Conservation (phyloP, 2,329 filamentous ascomycete species). For the Aaosphaeria arxii region DNA sequence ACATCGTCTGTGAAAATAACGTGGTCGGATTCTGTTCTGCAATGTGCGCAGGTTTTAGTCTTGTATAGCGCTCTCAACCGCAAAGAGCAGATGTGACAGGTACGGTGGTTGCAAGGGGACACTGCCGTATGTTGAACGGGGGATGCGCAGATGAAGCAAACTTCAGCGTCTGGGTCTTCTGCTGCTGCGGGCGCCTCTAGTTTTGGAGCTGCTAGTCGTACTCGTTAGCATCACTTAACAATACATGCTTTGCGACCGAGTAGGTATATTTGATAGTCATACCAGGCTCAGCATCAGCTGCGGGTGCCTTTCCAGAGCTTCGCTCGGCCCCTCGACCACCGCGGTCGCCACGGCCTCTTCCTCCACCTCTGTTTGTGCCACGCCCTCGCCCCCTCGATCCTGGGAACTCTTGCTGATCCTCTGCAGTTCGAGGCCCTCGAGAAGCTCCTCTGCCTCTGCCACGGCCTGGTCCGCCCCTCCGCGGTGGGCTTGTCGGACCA, state of each 20-base stretch:
- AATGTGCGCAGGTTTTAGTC: constrained; percentile 94
- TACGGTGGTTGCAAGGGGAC: constrained; percentile 91
- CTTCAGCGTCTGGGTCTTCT: constrained; percentile 66
- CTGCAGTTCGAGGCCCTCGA: constrained; percentile 13
- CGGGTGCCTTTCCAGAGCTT: constrained; percentile 31
- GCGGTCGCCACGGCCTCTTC: constrained; percentile 30
- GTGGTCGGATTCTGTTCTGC: constrained; percentile 72
- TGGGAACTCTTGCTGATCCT: constrained; percentile 15
- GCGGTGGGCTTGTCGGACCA: constrained; percentile 22
- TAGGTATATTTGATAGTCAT: background rate
- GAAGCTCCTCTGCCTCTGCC: constrained; percentile 17
- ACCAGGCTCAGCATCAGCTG: constrained; percentile 42
- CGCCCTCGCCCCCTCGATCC: constrained; percentile 31
- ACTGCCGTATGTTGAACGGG: constrained; percentile 83
- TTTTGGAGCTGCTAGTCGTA: background rate
- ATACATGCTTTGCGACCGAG: no score
- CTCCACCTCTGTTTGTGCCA: constrained; percentile 30
- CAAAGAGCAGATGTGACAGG: constrained; percentile 93
- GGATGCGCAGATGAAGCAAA: constrained; percentile 98
- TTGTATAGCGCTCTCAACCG: constrained; percentile 93
- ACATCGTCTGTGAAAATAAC: constrained; percentile 91
- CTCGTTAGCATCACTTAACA: no score
- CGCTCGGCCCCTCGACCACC: constrained; percentile 16
- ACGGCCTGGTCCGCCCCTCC: constrained; percentile 29
- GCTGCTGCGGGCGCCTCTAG: constrained; percentile 40